These are phyloP conservation scores for Arthroderma sp. DNA, from an alignment of 2,329 filamentous ascomycete species.

Conservation along the genomic window DNA sequence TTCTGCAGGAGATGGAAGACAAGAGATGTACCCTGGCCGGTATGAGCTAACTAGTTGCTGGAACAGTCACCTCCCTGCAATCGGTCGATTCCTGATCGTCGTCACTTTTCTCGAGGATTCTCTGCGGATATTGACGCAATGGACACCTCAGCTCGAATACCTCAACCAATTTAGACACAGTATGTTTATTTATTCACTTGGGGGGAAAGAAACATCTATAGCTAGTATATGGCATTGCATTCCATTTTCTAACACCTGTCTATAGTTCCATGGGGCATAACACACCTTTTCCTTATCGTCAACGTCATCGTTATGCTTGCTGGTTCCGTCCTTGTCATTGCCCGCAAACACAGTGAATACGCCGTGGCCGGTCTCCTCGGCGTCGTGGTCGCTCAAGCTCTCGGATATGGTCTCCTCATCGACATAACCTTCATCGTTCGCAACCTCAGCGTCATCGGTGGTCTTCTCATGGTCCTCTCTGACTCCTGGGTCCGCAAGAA, in stretches of 20 bases:
- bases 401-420: slow-evolving; percentile 96
- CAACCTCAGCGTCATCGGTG: slow-evolving; percentile 94
- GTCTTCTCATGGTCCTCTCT: slow-evolving; percentile 92
- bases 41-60: slow-evolving; percentile 14
- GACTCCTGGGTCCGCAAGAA: slow-evolving; percentile 97
- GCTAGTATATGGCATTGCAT: too few species aligned
- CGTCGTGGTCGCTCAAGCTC: slow-evolving; percentile 83
- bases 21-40: not conserved
- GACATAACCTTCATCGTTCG: slow-evolving; percentile 99
- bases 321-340: slow-evolving; percentile 78
- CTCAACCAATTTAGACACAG: slow-evolving; percentile 85
- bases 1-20: slow-evolving; percentile 10
- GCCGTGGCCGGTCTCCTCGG: slow-evolving; percentile 80
- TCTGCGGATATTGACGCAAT: slow-evolving; percentile 92
- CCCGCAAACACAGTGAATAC: slow-evolving; percentile 83
- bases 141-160: slow-evolving; percentile 87
- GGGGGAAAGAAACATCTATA: too few species aligned
- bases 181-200: too few species aligned
- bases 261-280: slow-evolving; percentile 73
- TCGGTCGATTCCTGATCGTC: slow-evolving; percentile 94
- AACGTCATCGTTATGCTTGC: slow-evolving; percentile 81
- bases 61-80: slow-evolving; percentile 77
- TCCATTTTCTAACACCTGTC: not conserved
- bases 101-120: slow-evolving; percentile 98
- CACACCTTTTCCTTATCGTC: slow-evolving; percentile 79